Percentiles rank a stretch among this genome's conserved stretches.
phyloP scores from a whole-genome alignment of 75 land plant species.

The Cryptomeria japonica region DNA sequence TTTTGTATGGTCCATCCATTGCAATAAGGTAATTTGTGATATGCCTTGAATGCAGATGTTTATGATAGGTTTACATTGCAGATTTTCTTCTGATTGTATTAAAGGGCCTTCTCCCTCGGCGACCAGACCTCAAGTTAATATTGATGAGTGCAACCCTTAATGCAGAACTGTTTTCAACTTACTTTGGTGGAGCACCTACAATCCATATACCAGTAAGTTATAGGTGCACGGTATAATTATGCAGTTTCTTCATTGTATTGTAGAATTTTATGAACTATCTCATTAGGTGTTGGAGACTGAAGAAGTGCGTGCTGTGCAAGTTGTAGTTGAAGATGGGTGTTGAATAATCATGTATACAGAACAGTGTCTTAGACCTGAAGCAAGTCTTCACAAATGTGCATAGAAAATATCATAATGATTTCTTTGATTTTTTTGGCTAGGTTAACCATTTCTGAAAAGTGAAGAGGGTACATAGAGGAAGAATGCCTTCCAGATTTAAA shows the following conservation, averaged over 20 bases:
- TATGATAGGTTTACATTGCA: background rate
- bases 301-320: background rate
- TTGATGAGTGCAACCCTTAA: conserved; percentile 63
- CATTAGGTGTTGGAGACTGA: background rate
- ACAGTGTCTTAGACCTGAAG: background rate
- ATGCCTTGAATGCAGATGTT: background rate
- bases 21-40: background rate
- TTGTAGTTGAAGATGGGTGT: background rate
- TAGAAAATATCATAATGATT: background rate
- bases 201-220: conserved; percentile 40
- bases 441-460: background rate
- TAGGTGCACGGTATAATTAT: background rate
- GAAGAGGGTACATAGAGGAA: background rate
- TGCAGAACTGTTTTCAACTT: conserved; percentile 51
- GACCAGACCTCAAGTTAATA: conserved; percentile 53
- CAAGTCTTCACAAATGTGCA: background rate
- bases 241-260: background rate
- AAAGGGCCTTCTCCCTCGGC: conserved; percentile 47
- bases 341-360: background rate
- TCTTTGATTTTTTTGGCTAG: background rate
- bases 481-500: background rate
- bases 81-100: conserved; percentile 53
- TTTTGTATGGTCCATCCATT: background rate
- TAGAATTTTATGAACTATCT: background rate
- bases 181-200: conserved; percentile 43